Conservation (phyloP, 2,329 filamentous ascomycete species). For the Cordyceps sp. region DNA sequence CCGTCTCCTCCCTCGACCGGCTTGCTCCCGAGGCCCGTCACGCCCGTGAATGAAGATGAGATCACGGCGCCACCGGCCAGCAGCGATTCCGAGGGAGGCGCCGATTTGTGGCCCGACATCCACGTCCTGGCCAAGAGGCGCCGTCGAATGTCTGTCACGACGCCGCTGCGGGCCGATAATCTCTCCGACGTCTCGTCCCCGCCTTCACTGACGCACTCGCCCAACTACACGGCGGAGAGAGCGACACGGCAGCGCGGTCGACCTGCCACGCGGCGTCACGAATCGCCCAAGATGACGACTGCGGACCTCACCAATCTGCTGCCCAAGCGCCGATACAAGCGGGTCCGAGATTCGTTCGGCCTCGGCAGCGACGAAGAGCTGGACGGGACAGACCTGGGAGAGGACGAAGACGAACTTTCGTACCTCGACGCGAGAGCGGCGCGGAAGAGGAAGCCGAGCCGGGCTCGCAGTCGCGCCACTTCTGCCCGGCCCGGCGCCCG, state of each 20-base stretch:
- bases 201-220: constrained; percentile 50
- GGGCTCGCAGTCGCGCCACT: constrained; percentile 11
- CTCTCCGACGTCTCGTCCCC: constrained; percentile 44
- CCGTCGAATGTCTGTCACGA: constrained; percentile 18
- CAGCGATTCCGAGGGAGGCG: constrained; percentile 29
- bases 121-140: constrained; percentile 30
- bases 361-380: constrained; percentile 28
- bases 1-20: constrained; percentile 14
- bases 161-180: constrained; percentile 19
- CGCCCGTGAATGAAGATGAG: constrained; percentile 28
- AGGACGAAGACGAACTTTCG: constrained; percentile 40
- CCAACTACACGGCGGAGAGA: constrained; percentile 27
- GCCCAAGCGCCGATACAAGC: constrained; percentile 31
- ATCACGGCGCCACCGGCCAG: constrained; percentile 39
- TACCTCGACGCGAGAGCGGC: constrained; percentile 21
- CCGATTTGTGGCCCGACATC: constrained; percentile 33
- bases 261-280: constrained; percentile 14
- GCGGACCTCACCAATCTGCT: constrained; percentile 36
- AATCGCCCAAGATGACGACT: constrained; percentile 30
- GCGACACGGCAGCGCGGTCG: constrained; percentile 12
- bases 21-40: constrained; percentile 16
- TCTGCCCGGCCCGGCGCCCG: constrained; percentile 11
- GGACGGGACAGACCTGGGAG: constrained; percentile 28
- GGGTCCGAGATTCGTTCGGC: constrained; percentile 20
- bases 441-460: constrained; percentile 17